Evolutionary conservation across 23 red algal species (phyloP).

Genomic region (Gracilaria gracilis): DNA sequence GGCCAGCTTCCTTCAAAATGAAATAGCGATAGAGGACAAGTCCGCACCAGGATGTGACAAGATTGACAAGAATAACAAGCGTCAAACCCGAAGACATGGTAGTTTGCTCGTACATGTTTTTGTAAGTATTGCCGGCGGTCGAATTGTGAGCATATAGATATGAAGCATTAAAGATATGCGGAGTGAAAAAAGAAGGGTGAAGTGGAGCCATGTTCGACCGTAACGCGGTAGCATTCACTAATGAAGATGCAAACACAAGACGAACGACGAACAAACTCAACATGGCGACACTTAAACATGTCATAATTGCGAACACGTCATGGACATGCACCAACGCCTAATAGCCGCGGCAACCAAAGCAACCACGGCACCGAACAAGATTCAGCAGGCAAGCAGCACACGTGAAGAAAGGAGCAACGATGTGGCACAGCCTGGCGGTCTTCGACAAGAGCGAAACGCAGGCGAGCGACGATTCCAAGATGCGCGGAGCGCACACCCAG

Average conservation of each 20-base stretch:
- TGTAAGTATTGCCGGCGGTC: slow-evolving; percentile 73
- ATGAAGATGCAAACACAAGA: background rate
- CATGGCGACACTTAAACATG: background rate
- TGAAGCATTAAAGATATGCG: background rate
- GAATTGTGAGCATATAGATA: slow-evolving; percentile 4
- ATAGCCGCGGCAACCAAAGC: slow-evolving; percentile 1
- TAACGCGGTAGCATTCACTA: background rate
- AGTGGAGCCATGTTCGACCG: background rate
- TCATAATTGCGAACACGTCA: slow-evolving; percentile 22
- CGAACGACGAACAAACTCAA: background rate
- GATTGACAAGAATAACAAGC: slow-evolving; percentile 74
- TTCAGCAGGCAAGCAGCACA: background rate
- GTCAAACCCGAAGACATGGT: slow-evolving; percentile 79
- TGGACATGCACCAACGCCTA: background rate
- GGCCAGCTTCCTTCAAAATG: slow-evolving; percentile 50
- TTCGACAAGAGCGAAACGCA: background rate
- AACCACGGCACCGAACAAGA: background rate
- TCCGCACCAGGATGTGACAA: slow-evolving; percentile 53
- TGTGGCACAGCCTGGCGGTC: background rate
- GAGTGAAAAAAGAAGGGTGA: background rate
- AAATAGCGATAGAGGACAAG: slow-evolving; percentile 79
- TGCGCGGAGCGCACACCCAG: no score
- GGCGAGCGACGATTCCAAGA: background rate
- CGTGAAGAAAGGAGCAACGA: background rate
- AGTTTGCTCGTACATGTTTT: slow-evolving; percentile 75